Evolutionary conservation across 139 green algal species (phyloP), one percentile per base, ranked within the genome.

Genomic region (Volvox reticuliferus): DNA sequence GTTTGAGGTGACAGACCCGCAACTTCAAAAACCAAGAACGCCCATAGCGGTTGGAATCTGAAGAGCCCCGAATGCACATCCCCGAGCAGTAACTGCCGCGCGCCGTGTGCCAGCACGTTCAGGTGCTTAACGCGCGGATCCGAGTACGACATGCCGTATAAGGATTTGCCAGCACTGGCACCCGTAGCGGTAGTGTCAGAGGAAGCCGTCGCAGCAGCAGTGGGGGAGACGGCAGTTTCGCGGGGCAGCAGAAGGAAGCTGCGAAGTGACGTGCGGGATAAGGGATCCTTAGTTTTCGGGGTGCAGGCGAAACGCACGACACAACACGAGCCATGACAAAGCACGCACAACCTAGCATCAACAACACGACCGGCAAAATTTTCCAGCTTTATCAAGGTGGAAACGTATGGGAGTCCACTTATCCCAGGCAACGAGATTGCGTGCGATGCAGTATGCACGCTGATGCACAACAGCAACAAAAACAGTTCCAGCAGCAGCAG

Each of bases 91-190:
- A 99, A 93, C 94, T 98, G 97, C 35, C 87, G 50, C 36, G 91
- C 77, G 95, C 96, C 97, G 75, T 96, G 94, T 37, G 96, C 89
- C 21, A 98, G 89, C 28, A 98, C 95, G 81, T 97, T 97, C 21
- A 98, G 88, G 85, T 97, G 95, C 87, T 97, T 98, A 37, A 96
- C 92, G 22, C 96, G 93, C 91, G 97, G 94, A 87, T 97, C 94
- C 0, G 83, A 80, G 33, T 76, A 63, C 63, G 82, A 79, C 24
- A 35, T n/a, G 62, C 24, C 17, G 21, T 63, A 63, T 35, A 19
- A 20, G 26, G 20, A 2, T 5, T 55, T 50, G 35, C 44, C 1
- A 24, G 63, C 65, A 12, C 36, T 17, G 17, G 82, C n/a, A 30
- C 14, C 28, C 50, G n/a, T 21, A 26, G 55, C 30, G 18, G 81